Evolutionary conservation across 2,329 filamentous ascomycete genomes (phyloP).

Genomic region (Ophidiomyces ophidiicola): DNA sequence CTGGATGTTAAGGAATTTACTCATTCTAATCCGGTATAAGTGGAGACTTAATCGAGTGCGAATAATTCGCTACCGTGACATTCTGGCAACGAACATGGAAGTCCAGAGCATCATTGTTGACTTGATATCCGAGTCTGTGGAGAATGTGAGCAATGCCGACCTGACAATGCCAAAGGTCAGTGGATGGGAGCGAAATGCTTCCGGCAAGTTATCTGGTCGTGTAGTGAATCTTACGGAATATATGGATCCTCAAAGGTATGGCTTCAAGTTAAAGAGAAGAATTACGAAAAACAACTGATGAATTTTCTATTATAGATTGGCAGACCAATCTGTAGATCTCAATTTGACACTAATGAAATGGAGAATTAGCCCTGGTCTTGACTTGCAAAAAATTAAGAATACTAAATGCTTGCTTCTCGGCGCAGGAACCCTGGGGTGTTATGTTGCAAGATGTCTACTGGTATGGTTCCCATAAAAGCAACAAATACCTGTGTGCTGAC

Average conservation of each 20-base stretch:
- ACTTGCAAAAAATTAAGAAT: slow-evolving; percentile 78
- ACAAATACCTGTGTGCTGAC: no score
- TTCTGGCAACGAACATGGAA: slow-evolving; percentile 62
- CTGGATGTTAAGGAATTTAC: slow-evolving; percentile 83
- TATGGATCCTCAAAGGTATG: slow-evolving; percentile 66
- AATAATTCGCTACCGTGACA: slow-evolving; percentile 82
- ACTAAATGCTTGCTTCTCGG: slow-evolving; percentile 85
- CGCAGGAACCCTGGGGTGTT: slow-evolving; percentile 84
- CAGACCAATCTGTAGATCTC: slow-evolving; percentile 87
- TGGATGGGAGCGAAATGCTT: slow-evolving; percentile 80
- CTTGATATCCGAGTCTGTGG: slow-evolving; percentile 35
- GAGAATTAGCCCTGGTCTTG: slow-evolving; percentile 78
- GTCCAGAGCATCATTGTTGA: slow-evolving; percentile 69
- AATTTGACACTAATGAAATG: slow-evolving; percentile 99
- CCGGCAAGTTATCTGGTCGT: slow-evolving; percentile 64
- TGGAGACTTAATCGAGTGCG: slow-evolving; percentile 68
- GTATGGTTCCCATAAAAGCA: no score
- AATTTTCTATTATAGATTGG: slow-evolving; percentile 41
- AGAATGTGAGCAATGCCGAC: slow-evolving; percentile 10
- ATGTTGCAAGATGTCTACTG: slow-evolving; percentile 82
- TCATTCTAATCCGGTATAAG: slow-evolving; percentile 70
- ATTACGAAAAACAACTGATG: slow-evolving; percentile 4
- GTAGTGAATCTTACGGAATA: slow-evolving; percentile 78
- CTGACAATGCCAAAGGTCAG: slow-evolving; percentile 69
- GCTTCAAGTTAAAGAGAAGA: background rate